Percentiles rank a stretch among this genome's conserved stretches.
These are phyloP conservation scores for Ustulina deusta DNA, from an alignment of 2,329 filamentous ascomycete genomes.

Conservation along the genomic window DNA sequence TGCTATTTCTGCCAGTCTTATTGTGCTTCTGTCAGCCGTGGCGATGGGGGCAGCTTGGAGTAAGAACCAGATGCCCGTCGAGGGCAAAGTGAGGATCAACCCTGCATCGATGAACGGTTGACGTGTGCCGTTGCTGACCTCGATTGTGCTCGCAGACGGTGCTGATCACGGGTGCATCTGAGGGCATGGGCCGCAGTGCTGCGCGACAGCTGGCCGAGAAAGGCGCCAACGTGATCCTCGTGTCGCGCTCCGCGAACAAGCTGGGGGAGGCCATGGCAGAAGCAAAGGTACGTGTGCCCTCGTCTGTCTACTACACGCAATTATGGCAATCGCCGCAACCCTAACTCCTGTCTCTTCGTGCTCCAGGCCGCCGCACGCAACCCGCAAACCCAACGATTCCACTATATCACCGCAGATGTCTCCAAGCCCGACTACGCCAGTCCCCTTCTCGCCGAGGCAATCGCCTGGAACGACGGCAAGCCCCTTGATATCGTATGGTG, in stretches of 20 bases:
- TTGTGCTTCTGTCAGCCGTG: conserved; percentile 53
- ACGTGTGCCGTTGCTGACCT: conserved; percentile 39
- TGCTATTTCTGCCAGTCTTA: conserved; percentile 46
- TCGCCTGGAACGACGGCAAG: conserved; percentile 79
- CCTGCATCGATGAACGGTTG: conserved; percentile 26
- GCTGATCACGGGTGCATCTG: conserved; percentile 89
- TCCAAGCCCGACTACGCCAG: conserved; percentile 76
- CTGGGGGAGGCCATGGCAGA: conserved; percentile 76
- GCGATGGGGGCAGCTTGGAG: conserved; percentile 76
- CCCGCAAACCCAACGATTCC: conserved; percentile 79
- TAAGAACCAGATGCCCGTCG: conserved; percentile 84
- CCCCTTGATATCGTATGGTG: conserved; percentile 92
- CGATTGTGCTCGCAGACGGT: conserved; percentile 72
- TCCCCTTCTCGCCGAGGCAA: conserved; percentile 77
- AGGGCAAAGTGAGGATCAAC: conserved; percentile 74
- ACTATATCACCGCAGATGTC: conserved; percentile 86
- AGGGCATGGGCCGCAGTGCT: conserved; percentile 87
- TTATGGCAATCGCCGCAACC: not conserved
- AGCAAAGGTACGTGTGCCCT: conserved; percentile 42
- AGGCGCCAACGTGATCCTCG: conserved; percentile 87
- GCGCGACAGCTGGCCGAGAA: conserved; percentile 81
- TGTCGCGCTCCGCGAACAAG: conserved; percentile 81
- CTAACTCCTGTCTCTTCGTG: conserved; percentile 30
- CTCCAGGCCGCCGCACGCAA: conserved; percentile 73
- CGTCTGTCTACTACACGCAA: not conserved